A percentile compares a stretch with the other conserved stretches of the same genome.
phyloP scores from a whole-genome alignment of 2,329 filamentous ascomycete species.

The Alternaria conjuncta region DNA sequence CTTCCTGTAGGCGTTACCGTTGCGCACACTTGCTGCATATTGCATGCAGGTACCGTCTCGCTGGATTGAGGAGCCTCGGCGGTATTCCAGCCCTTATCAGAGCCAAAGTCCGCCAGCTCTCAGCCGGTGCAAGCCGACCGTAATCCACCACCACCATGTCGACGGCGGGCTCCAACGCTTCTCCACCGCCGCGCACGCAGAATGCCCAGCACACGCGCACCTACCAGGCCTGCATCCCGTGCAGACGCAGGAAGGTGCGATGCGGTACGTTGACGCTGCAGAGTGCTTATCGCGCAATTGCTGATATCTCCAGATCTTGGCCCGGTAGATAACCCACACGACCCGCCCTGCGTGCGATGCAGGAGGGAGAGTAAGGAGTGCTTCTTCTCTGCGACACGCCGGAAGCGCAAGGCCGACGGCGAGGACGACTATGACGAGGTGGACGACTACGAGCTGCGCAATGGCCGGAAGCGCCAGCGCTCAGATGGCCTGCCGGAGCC shows the following conservation, averaged over 20 bases:
- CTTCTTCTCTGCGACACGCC: conserved; percentile 91
- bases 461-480: conserved; percentile 72
- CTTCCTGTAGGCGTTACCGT: conserved; percentile 20
- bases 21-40: conserved; percentile 4
- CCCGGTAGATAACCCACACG: conserved; percentile 85
- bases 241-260: conserved; percentile 63
- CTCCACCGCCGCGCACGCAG: conserved; percentile 25
- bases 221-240: conserved; percentile 59
- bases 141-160: conserved; percentile 23
- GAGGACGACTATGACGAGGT: conserved; percentile 53
- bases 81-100: conserved; percentile 5
- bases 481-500: conserved; percentile 52
- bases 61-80: conserved; percentile 4
- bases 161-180: conserved; percentile 29
- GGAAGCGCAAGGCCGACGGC: conserved; percentile 79
- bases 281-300: conserved; percentile 9
- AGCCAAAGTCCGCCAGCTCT: conserved; percentile 13
- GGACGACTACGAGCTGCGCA: conserved; percentile 72
- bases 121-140: conserved; percentile 25
- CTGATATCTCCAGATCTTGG: conserved; percentile 37
- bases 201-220: conserved; percentile 45
- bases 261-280: conserved; percentile 53
- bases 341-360: conserved; percentile 92
- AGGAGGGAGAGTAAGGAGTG: conserved; percentile 95
- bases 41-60: conserved; percentile 20